A percentile compares a stretch with the other conserved stretches of the same genome.
phyloP scores from a whole-genome alignment of 2,329 filamentous ascomycete genomes.

The Sarocladium strictum region DNA sequence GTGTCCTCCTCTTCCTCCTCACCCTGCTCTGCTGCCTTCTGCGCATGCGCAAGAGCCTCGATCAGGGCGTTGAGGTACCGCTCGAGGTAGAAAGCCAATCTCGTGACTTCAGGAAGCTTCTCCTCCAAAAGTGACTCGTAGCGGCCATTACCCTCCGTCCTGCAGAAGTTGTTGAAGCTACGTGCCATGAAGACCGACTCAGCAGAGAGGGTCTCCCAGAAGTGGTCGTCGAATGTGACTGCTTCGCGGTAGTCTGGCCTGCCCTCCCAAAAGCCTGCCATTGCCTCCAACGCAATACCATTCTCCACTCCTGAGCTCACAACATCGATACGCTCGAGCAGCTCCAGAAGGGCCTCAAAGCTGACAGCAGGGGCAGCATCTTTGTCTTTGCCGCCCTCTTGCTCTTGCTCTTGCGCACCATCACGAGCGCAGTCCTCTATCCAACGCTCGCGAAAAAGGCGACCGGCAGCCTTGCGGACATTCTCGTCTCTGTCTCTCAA shows the following conservation, averaged over 20 bases:
- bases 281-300: slow-evolving; percentile 86
- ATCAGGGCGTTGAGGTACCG: slow-evolving; percentile 68
- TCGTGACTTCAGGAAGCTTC: slow-evolving; percentile 91
- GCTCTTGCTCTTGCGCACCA: slow-evolving; percentile 50
- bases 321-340: slow-evolving; percentile 90
- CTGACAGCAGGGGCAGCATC: slow-evolving; percentile 57
- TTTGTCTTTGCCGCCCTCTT: slow-evolving; percentile 35
- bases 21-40: slow-evolving; percentile 48
- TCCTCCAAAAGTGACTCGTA: slow-evolving; percentile 76
- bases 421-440: slow-evolving; percentile 86
- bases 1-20: slow-evolving; percentile 75
- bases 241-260: slow-evolving; percentile 75
- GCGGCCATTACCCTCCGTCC: slow-evolving; percentile 64
- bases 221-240: slow-evolving; percentile 64
- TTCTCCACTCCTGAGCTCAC: slow-evolving; percentile 84
- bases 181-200: slow-evolving; percentile 87
- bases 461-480: slow-evolving; percentile 84
- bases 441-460: slow-evolving; percentile 92
- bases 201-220: slow-evolving; percentile 75
- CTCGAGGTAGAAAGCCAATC: slow-evolving; percentile 80
- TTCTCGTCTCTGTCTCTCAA: slow-evolving; percentile 89
- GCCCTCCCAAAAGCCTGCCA: slow-evolving; percentile 94
- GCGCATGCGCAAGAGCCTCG: slow-evolving; percentile 53
- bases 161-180: slow-evolving; percentile 92
- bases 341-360: slow-evolving; percentile 78